These are phyloP conservation scores for Xerocomus potaroensis DNA, from an alignment of 768 basidiomycete species.

Conservation along the genomic window DNA sequence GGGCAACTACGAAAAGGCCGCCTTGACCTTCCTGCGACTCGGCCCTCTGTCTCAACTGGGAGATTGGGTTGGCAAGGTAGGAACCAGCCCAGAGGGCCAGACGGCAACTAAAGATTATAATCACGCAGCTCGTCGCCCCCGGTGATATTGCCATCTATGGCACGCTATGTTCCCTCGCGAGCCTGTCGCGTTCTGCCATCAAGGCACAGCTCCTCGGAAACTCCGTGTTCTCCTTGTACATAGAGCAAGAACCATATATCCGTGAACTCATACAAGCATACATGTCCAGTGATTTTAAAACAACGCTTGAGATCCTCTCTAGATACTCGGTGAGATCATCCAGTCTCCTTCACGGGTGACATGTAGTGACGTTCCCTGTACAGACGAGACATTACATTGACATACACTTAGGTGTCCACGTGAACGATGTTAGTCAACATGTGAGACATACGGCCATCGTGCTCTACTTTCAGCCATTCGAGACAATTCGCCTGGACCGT, in stretches of 20 bases:
- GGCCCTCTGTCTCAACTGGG: slow-evolving; percentile 63
- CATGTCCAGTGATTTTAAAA: slow-evolving; percentile 83
- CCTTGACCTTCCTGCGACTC: slow-evolving; percentile 63
- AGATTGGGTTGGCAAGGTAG: slow-evolving; percentile 73
- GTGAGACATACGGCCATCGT: slow-evolving; percentile 76
- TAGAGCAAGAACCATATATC: slow-evolving; percentile 84
- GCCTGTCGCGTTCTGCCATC: slow-evolving; percentile 64
- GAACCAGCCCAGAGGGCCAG: not conserved
- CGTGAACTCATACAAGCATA: slow-evolving; percentile 85
- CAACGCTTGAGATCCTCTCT: slow-evolving; percentile 68
- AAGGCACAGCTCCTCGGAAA: slow-evolving; percentile 66
- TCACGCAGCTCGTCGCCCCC: slow-evolving; percentile 57
- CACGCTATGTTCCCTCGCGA: slow-evolving; percentile 79
- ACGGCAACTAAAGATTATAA: not conserved
- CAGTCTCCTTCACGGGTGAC: not conserved
- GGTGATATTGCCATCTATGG: slow-evolving; percentile 87
- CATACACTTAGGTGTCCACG: slow-evolving; percentile 69
- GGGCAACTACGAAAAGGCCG: slow-evolving; percentile 77
- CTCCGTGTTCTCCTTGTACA: slow-evolving; percentile 63
- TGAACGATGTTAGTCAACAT: slow-evolving; percentile 56
- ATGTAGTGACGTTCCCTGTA: not conserved
- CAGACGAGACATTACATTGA: slow-evolving; percentile 78
- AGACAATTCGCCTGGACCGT: slow-evolving; percentile 74
- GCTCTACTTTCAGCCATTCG: slow-evolving; percentile 91
- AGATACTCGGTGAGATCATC: slow-evolving; percentile 56